Conservation (phyloP, 768 basidiomycete genomes). For the Trametes cinnabarina region DNA sequence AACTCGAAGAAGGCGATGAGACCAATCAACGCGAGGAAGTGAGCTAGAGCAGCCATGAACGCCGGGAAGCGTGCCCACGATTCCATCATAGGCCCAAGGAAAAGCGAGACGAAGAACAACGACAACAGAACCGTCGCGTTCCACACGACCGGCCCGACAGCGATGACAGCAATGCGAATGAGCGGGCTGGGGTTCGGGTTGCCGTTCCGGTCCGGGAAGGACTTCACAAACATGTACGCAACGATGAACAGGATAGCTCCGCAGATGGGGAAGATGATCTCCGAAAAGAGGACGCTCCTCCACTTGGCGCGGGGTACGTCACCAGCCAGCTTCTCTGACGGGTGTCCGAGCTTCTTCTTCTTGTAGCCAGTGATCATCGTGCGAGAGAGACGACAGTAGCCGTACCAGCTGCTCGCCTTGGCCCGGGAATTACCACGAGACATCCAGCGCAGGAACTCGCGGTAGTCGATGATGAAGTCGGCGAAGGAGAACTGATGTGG, state of each 20-base stretch:
- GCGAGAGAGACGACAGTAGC: slow-evolving; percentile 94
- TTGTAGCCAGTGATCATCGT: slow-evolving; percentile 99
- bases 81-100: slow-evolving; percentile 87
- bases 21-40: slow-evolving; percentile 77
- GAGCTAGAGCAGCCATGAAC: slow-evolving; percentile 90
- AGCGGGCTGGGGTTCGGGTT: slow-evolving; percentile 75
- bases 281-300: slow-evolving; percentile 78
- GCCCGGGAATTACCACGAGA: slow-evolving; percentile 95
- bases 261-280: slow-evolving; percentile 79
- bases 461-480: slow-evolving; percentile 98
- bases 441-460: slow-evolving; percentile 99
- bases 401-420: slow-evolving; percentile 98
- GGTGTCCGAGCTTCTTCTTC: slow-evolving; percentile 97
- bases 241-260: slow-evolving; percentile 75
- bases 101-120: slow-evolving; percentile 89
- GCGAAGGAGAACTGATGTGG: slow-evolving; percentile 98
- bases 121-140: slow-evolving; percentile 84
- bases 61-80: slow-evolving; percentile 86
- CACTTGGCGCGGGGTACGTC: slow-evolving; percentile 92
- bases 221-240: slow-evolving; percentile 92
- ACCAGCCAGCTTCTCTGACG: slow-evolving; percentile 93
- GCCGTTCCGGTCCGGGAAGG: slow-evolving; percentile 70
- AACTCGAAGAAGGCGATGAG: slow-evolving; percentile 92
- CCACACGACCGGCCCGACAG: slow-evolving; percentile 92
- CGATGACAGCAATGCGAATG: slow-evolving; percentile 83